Conservation (phyloP, 1,284 basidiomycete species). For the Chalciporus sp. region DNA sequence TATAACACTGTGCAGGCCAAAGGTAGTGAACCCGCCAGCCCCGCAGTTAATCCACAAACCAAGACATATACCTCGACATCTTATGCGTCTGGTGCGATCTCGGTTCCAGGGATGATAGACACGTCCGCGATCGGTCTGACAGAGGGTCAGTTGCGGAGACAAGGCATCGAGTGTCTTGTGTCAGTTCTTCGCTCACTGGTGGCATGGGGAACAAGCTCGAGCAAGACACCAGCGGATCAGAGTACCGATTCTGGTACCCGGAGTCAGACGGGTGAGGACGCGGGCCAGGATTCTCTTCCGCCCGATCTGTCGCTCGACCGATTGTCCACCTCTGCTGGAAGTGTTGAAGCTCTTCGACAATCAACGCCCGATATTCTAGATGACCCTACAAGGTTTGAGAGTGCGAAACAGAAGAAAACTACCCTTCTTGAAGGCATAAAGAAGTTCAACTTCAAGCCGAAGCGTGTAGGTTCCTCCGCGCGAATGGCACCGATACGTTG, state of each 20-base stretch:
- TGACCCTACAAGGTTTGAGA: conserved; percentile 94
- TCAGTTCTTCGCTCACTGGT: conserved; percentile 87
- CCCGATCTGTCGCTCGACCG: conserved; percentile 58
- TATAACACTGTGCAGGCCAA: conserved; percentile 56
- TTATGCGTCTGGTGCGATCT: conserved; percentile 68
- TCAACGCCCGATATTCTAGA: conserved; percentile 80
- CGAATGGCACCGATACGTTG: not conserved
- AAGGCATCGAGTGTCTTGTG: conserved; percentile 89
- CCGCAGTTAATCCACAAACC: conserved; percentile 54
- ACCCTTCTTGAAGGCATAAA: conserved; percentile 94
- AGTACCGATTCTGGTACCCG: conserved; percentile 43
- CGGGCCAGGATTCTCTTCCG: conserved; percentile 48
- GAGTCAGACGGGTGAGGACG: conserved; percentile 54
- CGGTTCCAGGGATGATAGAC: conserved; percentile 68
- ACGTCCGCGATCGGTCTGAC: conserved; percentile 68
- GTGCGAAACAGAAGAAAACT: conserved; percentile 96
- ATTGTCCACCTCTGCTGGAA: conserved; percentile 44
- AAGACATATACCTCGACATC: conserved; percentile 51
- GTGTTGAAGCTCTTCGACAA: conserved; percentile 58
- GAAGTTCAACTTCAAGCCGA: conserved; percentile 99
- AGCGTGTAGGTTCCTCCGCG: conserved; percentile 57
- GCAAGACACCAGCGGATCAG: conserved; percentile 52
- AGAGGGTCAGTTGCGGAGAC: conserved; percentile 83
- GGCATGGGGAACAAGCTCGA: conserved; percentile 77
- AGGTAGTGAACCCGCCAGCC: conserved; percentile 59